Evolutionary conservation across 2,329 filamentous ascomycete species (phyloP), one percentile per base, ranked within the genome.

Genomic region (Pyrenophora teres): DNA sequence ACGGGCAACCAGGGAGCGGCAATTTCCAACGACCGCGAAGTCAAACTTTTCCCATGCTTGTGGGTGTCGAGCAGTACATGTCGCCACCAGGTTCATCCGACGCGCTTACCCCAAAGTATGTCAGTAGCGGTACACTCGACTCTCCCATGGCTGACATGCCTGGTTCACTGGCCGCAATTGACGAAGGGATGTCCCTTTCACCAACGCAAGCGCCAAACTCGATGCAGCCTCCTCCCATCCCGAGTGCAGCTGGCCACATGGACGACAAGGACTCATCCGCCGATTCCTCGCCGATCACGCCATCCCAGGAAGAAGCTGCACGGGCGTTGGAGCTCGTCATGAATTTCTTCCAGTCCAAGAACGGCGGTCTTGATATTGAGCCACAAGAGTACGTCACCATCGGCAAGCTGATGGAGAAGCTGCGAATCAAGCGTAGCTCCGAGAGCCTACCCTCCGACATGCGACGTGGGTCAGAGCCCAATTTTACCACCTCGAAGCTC

Each of bases 241-340:
- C 76, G 23, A 70, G 69, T 68, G 76, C 51, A 69, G 75, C 35
- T 67, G 60, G 60, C 15, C 52, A 62, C 31, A 51, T 37, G 21
- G 59, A 63, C 8, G 64, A 68, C 25, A 67, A 62, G 40, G 49
- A 48, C 10, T 57, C 57, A 21, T 53, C 54, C 8, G n/a, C 46
- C 9, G 57, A 60, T 19, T 70, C 30, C 77, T 84, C 32, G 77
- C 83, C 54, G 81, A 82, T 35, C 81, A 84, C 42, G 81, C 87
- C 82, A 75, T 88, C 88, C 1, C 89, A 92, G 61, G 92, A 97
- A 63, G 92, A 97, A 71, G 92, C 92, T 3, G 83, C 89, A 33
- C 83, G 85, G 44, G 93, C 92, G 1, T 82, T 95, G 4, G 87
- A 93, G 64, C 86, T 92, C 2, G 84, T 97, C 16, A 83, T 96